These are phyloP conservation scores for Pezicula radicicola DNA, from an alignment of 2,329 filamentous ascomycete species.

Conservation along the genomic window DNA sequence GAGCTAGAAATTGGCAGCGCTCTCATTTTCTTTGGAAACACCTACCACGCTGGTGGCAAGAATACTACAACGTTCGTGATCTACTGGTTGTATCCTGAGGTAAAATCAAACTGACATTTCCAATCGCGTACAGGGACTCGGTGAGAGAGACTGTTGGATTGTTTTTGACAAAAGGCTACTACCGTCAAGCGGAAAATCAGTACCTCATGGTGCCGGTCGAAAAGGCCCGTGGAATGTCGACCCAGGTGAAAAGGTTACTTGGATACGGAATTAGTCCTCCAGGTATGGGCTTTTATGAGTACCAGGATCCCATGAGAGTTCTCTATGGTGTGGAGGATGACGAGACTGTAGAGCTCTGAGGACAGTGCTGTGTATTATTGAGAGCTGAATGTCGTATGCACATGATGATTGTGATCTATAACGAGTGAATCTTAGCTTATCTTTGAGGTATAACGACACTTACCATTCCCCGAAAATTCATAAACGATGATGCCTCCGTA, in stretches of 20 bases:
- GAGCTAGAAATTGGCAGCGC: conserved; percentile 38
- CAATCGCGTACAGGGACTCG: not conserved
- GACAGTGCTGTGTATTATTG: too few species aligned
- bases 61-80: conserved; percentile 23
- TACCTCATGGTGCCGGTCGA: conserved; percentile 13
- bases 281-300: conserved; percentile 8
- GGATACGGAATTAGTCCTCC: conserved; percentile 12
- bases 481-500: too few species aligned
- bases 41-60: conserved; percentile 38
- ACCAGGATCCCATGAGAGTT: conserved; percentile 14
- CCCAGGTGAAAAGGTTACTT: conserved; percentile 8
- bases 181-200: conserved; percentile 15
- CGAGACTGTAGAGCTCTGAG: conserved; percentile 9
- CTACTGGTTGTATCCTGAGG: not conserved
- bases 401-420: too few species aligned
- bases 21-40: conserved; percentile 35
- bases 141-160: conserved; percentile 13
- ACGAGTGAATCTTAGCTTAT: too few species aligned
- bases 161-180: conserved; percentile 8
- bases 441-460: too few species aligned
- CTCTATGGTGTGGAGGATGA: conserved; percentile 15
- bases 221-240: conserved; percentile 5
- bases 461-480: too few species aligned
- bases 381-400: too few species aligned
- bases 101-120: not conserved